Evolutionary conservation across 176 grass and related monocot species (phyloP), one percentile per base, ranked within the genome.

Genomic region (Oryza longistaminata): DNA sequence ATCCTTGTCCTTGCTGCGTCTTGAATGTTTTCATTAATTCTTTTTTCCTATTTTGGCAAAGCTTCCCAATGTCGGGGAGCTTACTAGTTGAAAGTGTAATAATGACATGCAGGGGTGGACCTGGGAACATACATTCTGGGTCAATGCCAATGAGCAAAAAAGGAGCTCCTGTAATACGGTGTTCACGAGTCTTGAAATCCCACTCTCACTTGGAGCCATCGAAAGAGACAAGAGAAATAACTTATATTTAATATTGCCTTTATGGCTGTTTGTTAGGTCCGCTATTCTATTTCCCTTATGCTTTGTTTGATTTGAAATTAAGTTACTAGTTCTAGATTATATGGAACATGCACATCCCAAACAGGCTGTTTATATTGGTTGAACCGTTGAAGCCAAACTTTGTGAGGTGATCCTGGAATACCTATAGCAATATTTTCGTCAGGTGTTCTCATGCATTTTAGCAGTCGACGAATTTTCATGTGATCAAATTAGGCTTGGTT

Each of bases 11-110:
- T 43, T 43, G 42, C 9, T 9, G 14, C 2, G 7, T 55, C 19
- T 53, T 35, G 26, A 39, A 70, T 29, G 22, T 70, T 81, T 21
- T 14, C 42, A 42, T 60, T 60, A 15, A 24, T 53, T 66, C 27
- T 27, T 24, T 71, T 26, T 48, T 6, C 17, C 64, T 27, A 33
- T 72, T 39, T 48, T 14, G 17, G 9, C 8, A 29, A 70, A 81
- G 34, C 69, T 6, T 50, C 33, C 11, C 12, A 45, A 24, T 40
- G 7, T 61, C 17, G 68, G 34, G 10, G 24, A 31, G 22, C 16
- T 14, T 10, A 70, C 24, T 60, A 45, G 74, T 42, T 69, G 74
- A 73, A n/a, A 33, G 72, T 55, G 80, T 11, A 53, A 33, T 80
- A 3, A 39, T 43, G n/a, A 14, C 67, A 31, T 37, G 9, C 19